Evolutionary conservation across 2,329 filamentous ascomycete genomes (phyloP), one percentile per base, ranked within the genome.

Genomic region (Penicillium sp.): DNA sequence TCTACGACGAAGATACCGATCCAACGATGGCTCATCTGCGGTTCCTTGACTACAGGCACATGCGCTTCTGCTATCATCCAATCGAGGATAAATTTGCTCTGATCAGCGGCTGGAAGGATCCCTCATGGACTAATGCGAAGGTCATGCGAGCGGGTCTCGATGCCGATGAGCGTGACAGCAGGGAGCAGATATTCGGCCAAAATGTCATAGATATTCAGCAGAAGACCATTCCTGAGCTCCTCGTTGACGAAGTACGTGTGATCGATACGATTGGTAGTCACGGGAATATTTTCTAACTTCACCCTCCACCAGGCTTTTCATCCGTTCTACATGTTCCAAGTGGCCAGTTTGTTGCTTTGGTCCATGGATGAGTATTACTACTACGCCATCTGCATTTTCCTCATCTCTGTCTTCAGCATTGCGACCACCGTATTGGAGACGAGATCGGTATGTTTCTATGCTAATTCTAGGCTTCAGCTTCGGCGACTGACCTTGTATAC

Each of bases 321-420:
- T 73, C 96, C 95, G 0, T 99, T 99, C 75, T 99, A 99, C 75
- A 90, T 99, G 58, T 99, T 99, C 74, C 95, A 99, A 78, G 89
- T 98, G 70, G 94, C 93, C 52, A 98, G 95, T 81, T 82, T 99
- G 66, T 78, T 96, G 43, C 85, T 99, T 3, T 99, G 95, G 95
- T 97, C 94, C 10, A 74, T 97, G 68, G 95, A 99, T 73, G 85
- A 96, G 70, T 99, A 99, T 76, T 99, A 97, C 75, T 99, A 98
- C 79, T 99, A 99, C 77, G 95, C 95, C 4, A 84, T 88, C 16
- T 96, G 93, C 74, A 99, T 99, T 69, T 96, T 99, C 70, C 73
- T 94, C 62, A 98, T 99, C 77, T 99, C 96, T 0, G 85, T 95
- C 48, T 90, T 93, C 68, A 98, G 94, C 76, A 97, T 99, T 70